Base-by-base conservation (phyloP, 768 basidiomycete genomes). In the Tulasnella sp. region DNA sequence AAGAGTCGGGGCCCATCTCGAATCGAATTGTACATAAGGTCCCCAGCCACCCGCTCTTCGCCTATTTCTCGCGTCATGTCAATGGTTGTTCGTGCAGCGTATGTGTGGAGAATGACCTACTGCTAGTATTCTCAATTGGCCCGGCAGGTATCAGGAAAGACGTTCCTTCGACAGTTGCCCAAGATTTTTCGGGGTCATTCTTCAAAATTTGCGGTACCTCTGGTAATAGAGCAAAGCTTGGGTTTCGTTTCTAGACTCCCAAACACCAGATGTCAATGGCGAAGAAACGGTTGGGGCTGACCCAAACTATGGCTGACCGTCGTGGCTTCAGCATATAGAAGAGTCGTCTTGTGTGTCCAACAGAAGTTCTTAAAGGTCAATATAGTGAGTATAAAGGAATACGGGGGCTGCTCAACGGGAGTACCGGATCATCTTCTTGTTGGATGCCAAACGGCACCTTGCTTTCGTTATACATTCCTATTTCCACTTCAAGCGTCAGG, bases 341-440 rank as follows among this genome's bases (percentile, higher is more conserved):
- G 25, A 5, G 58, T 64, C 58, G 31, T 29, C 29, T 64, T 64
- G 1, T 64, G 58, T 5, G 58, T 0, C 58, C 58, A 64, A 17
- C 29, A 29, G 15, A 64, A 64, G 31, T 49, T 64, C 58, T 34
- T 64, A 1, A 17, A 64, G 58, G 25, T 7, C 19, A 8, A 3
- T 6, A n/a, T 49, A 22, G n/a, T 49, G 19, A 49, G 19, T n/a
- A n/a, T n/a, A 49, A 4, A n/a, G 22, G 8, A n/a, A 19, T n/a
- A n/a, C 22, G 5, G 49, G 11, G 19, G 49, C 6, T 22, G 49
- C 4, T 6, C n/a, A n/a, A 49, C 49, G 49, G 49, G 11, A 19
- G 19, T 36, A 76, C 75, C 40, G 75, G 75, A 22, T 68, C 75
- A 25, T n/a, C 75, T 36, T 76, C 75, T 12, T 76, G 25, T 38